A percentile compares a stretch with the other conserved stretches of the same genome.
Evolutionary conservation across 768 basidiomycete genomes (phyloP).

Genomic region (Boletus coccyginus): DNA sequence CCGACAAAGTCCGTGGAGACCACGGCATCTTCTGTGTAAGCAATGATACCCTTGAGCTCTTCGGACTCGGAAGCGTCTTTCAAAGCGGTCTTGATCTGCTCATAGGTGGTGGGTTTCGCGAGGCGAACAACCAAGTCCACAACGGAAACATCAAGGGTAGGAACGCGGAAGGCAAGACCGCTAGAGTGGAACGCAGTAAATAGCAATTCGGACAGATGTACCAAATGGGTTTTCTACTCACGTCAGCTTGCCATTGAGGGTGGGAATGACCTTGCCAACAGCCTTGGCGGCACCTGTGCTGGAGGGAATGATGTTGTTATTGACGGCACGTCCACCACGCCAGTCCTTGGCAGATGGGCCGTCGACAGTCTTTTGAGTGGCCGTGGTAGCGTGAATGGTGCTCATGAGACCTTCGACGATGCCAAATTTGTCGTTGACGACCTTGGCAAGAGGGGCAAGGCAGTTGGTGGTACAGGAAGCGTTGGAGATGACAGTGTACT

Average conservation of each 20-base stretch:
- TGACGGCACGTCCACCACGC: slow-evolving; percentile 94
- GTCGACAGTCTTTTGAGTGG: slow-evolving; percentile 94
- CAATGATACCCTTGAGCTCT: slow-evolving; percentile 67
- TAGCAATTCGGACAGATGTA: background rate
- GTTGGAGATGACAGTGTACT: slow-evolving; percentile 94
- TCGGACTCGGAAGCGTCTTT: slow-evolving; percentile 73
- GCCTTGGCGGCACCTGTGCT: slow-evolving; percentile 99
- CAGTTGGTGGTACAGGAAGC: slow-evolving; percentile 99
- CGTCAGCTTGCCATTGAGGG: slow-evolving; percentile 97
- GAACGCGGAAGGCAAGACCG: slow-evolving; percentile 96
- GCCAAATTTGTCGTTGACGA: slow-evolving; percentile 95
- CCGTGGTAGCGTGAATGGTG: slow-evolving; percentile 96
- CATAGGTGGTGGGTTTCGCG: slow-evolving; percentile 83
- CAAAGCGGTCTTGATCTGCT: slow-evolving; percentile 84
- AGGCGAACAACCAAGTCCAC: slow-evolving; percentile 95
- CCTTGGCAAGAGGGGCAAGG: slow-evolving; percentile 97
- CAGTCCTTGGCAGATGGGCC: slow-evolving; percentile 95
- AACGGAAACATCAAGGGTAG: slow-evolving; percentile 94
- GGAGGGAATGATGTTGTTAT: slow-evolving; percentile 98
- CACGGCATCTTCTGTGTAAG: slow-evolving; percentile 90
- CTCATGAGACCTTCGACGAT: slow-evolving; percentile 98
- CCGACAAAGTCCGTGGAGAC: slow-evolving; percentile 95
- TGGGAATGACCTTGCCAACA: slow-evolving; percentile 96
- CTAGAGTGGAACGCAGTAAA: slow-evolving; percentile 33
- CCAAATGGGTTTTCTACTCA: slow-evolving; percentile 36